Evolutionary conservation across 2,329 filamentous ascomycete species (phyloP), one percentile per base, ranked within the genome.

Genomic region (Dendrostoma leiphaemia): DNA sequence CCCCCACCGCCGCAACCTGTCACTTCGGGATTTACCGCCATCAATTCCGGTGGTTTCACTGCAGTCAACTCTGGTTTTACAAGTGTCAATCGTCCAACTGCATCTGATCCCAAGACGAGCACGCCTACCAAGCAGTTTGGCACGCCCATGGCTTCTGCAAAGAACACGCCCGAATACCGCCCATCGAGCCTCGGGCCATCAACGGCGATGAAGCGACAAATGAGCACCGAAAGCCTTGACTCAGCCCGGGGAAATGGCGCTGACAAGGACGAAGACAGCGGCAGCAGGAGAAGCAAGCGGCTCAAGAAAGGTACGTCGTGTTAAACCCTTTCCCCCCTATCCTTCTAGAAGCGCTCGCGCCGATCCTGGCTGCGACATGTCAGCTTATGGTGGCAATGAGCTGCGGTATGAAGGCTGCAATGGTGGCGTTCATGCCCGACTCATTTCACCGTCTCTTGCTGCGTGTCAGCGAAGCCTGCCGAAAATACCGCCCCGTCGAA

Each of bases 241-340:
- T 73, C 71, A 0, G 62, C 71, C 2, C 77, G 70, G 57, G 81
- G 83, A 19, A 68, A 65, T 9, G 72, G 73, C 4, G 66, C 65
- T 10, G 76, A 79, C 40, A 78, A 74, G 31, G 82, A 83, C 9
- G 86, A 91, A 1, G 88, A 91, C 47, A 77, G 75, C 61, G 82
- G 82, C 58, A 51, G 88, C 60, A 84, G 94, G 59, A 86, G 93
- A 54, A 97, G 92, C 71, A 99, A 99, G 74, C 85, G 94, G 40
- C 78, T 96, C 12, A 96, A 94, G 71, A 96, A 95, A 79, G 86
- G 86, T 88, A 78, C 65, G 80, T 71, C 41, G n/a, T n/a, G n/a
- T n/a, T n/a, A n/a, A n/a, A n/a, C n/a, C n/a, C n/a, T n/a, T n/a
- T n/a, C n/a, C n/a, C n/a, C n/a, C n/a, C n/a, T n/a, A n/a, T n/a